Evolutionary conservation across 352 stramenopile species (phyloP), one percentile per base, ranked within the genome.

Genomic region (Phytophthora constricta): DNA sequence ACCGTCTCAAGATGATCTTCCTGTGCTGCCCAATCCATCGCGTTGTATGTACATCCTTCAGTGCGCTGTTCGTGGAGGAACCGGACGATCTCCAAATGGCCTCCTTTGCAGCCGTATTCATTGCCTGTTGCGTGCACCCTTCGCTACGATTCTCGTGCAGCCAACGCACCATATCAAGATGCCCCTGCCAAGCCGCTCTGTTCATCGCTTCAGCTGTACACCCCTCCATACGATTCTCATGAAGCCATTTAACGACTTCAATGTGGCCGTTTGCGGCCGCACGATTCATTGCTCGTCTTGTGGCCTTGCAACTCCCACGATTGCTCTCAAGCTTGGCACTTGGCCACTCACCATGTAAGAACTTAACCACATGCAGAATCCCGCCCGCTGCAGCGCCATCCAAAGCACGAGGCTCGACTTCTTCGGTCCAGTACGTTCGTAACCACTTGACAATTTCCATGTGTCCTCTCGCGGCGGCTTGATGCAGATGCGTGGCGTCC

Each of bases 141-240:
- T 79, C 71, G 2, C 27, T 65, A 3, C 63, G 54, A 23, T 79
- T 54, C 7, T 66, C 31, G 23, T 76, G 50, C 17, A 79, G 56
- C 67, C 67, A 79, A 4, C 42, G 34, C 4, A 79, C 67, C 34
- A 76, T 19, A 1, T 74, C 58, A 22, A 70, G 34, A 43, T 70
- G 67, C 2, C 71, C 66, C 17, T 79, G 68, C 55, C 67, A 70
- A 31, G 72, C 59, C 9, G 72, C 68, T 46, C 47, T 26, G 48
- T 76, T 75, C 63, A 79, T 76, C 8, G 72, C 72, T n/a, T 74
- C 55, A 10, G 64, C 50, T 10, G 46, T 74, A 33, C 72, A 79
- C 0, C 68, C 72, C 23, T 79, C 72, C 1, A 33, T 26, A 7
- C 64, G 47, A 20, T 79, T 50, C 14, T 64, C 53, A 66, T 77